These are phyloP conservation scores for Candida taoyuanica DNA, from an alignment of 805 yeast genomes.

Conservation along the genomic window DNA sequence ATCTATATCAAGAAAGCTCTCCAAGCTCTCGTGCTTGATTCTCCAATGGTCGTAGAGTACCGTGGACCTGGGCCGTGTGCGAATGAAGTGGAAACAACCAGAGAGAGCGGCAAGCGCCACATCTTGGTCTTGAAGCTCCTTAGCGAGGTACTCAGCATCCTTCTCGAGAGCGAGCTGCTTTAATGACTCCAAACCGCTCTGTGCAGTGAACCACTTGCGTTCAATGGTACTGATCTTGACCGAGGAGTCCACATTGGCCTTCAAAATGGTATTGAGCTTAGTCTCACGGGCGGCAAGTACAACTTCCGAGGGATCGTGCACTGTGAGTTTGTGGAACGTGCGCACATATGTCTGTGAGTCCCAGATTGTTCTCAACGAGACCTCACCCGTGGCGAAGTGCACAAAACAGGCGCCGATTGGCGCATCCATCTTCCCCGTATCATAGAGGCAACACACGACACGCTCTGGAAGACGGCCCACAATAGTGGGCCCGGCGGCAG, in stretches of 20 bases:
- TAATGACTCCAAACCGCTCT: slow-evolving; percentile 25
- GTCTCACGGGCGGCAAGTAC: slow-evolving; percentile 30
- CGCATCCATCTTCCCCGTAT: slow-evolving; percentile 23
- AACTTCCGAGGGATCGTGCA: slow-evolving; percentile 33
- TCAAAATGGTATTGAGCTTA: slow-evolving; percentile 34
- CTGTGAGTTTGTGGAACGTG: slow-evolving; percentile 37
- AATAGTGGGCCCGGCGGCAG: slow-evolving; percentile 7
- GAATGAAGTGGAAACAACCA: slow-evolving; percentile 30
- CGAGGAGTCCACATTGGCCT: slow-evolving; percentile 27
- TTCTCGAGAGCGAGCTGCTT: slow-evolving; percentile 16
- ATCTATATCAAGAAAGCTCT: slow-evolving; percentile 41
- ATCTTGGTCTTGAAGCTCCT: slow-evolving; percentile 27
- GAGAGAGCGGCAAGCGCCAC: slow-evolving; percentile 32
- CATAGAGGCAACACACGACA: slow-evolving; percentile 28
- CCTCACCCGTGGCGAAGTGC: slow-evolving; percentile 34
- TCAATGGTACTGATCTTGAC: slow-evolving; percentile 26
- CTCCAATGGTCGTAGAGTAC: slow-evolving; percentile 29
- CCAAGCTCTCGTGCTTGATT: slow-evolving; percentile 34
- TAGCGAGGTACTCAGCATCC: slow-evolving; percentile 20
- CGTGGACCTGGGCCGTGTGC: slow-evolving; percentile 9
- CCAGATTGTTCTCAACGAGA: slow-evolving; percentile 33
- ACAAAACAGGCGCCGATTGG: slow-evolving; percentile 39
- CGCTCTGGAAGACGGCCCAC: slow-evolving; percentile 16
- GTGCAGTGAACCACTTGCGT: slow-evolving; percentile 24
- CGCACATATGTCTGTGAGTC: slow-evolving; percentile 45